phyloP scores from a whole-genome alignment of 1,139 yeast species.

The Pneumocystis murina region DNA sequence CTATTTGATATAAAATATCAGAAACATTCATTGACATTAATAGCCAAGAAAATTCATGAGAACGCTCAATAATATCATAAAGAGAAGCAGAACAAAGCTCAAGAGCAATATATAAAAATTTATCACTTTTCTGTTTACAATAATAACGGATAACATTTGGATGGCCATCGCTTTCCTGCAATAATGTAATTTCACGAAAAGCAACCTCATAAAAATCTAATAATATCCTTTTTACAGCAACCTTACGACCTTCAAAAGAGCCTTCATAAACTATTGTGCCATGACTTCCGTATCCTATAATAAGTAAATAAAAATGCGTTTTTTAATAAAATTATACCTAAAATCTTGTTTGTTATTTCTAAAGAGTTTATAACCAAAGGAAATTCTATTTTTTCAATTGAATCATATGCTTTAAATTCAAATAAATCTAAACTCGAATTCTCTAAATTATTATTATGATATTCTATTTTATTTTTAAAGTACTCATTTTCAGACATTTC shows the following conservation, averaged over 20 bases:
- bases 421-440: not conserved
- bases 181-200: slow-evolving; percentile 73
- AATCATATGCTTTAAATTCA: not conserved
- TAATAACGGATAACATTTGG: slow-evolving; percentile 87
- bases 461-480: not conserved
- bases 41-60: slow-evolving; percentile 27
- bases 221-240: slow-evolving; percentile 88
- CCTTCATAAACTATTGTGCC: slow-evolving; percentile 93
- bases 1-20: slow-evolving; percentile 58
- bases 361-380: slow-evolving; percentile 13
- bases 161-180: slow-evolving; percentile 93
- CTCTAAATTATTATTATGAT: not conserved
- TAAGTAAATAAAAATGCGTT: not conserved
- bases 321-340: slow-evolving; percentile 19
- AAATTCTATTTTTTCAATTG: not conserved
- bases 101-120: slow-evolving; percentile 79
- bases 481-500: not conserved
- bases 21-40: slow-evolving; percentile 27
- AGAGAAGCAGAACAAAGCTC: slow-evolving; percentile 82
- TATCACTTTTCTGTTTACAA: slow-evolving; percentile 78
- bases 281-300: slow-evolving; percentile 77
- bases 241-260: slow-evolving; percentile 78
- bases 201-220: slow-evolving; percentile 89
- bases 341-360: slow-evolving; percentile 49
- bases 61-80: slow-evolving; percentile 63